Percentiles rank a stretch among this genome's conserved stretches.
Evolutionary conservation across 352 stramenopile species (phyloP).

Genomic region (Phytophthora crassamura): DNA sequence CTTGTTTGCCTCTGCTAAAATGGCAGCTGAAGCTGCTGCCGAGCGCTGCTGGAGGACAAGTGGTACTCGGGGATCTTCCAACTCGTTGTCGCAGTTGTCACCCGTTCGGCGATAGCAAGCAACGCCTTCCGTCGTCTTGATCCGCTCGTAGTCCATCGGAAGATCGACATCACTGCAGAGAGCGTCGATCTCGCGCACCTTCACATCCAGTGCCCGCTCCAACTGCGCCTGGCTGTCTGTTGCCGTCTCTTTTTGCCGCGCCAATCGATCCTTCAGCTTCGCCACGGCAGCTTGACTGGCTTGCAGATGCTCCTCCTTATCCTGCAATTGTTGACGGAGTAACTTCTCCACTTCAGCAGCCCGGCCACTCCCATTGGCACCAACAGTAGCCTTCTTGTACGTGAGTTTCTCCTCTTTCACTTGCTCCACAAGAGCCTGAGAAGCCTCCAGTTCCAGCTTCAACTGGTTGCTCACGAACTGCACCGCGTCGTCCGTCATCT

Average conservation of each 20-base stretch:
- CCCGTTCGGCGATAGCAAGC: slow-evolving; percentile 56
- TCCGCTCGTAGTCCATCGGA: slow-evolving; percentile 45
- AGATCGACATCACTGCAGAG: slow-evolving; percentile 61
- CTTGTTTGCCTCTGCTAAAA: background rate
- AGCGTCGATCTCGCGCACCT: slow-evolving; percentile 60
- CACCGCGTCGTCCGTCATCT: slow-evolving; percentile 40
- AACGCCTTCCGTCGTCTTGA: slow-evolving; percentile 59
- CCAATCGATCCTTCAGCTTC: slow-evolving; percentile 54
- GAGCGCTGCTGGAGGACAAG: slow-evolving; percentile 32
- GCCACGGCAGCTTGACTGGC: slow-evolving; percentile 38
- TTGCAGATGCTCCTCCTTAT: slow-evolving; percentile 45
- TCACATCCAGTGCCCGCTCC: slow-evolving; percentile 55
- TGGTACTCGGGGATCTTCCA: slow-evolving; percentile 67
- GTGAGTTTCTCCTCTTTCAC: slow-evolving; percentile 23
- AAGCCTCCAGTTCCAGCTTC: slow-evolving; percentile 35
- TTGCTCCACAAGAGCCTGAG: slow-evolving; percentile 28
- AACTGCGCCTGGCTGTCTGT: slow-evolving; percentile 48
- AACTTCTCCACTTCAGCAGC: slow-evolving; percentile 18
- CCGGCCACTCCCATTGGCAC: slow-evolving; percentile 3
- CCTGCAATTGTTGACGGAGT: slow-evolving; percentile 42
- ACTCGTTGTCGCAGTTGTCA: slow-evolving; percentile 33
- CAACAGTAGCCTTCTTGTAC: slow-evolving; percentile 15
- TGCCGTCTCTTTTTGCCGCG: slow-evolving; percentile 53
- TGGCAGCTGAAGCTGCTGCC: background rate
- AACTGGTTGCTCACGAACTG: slow-evolving; percentile 44